A percentile compares a stretch with the other conserved stretches of the same genome.
Conservation (phyloP, 306 rosid genomes). For the Vigna mungo region DNA sequence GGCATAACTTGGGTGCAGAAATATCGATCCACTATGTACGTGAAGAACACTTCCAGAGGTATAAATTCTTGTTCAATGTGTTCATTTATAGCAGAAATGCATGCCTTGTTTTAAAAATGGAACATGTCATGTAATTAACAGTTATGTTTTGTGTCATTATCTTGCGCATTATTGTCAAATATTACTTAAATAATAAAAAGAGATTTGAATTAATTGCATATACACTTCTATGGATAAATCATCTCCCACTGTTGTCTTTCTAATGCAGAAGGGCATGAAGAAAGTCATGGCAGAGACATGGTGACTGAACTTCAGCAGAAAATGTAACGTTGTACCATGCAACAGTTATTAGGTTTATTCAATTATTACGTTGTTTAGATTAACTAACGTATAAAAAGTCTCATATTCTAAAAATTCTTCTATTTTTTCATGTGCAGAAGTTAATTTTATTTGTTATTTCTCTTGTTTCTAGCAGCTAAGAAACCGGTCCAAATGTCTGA, state of each 20-base stretch:
- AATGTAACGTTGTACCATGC: constrained; percentile 27
- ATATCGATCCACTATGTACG: constrained; percentile 9
- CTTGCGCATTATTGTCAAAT: too few relatives aligned
- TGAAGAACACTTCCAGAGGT: background rate
- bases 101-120: background rate
- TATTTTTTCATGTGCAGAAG: too few relatives aligned
- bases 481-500: too few relatives aligned
- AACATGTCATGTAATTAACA: background rate
- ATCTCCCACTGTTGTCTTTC: background rate
- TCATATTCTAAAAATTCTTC: too few relatives aligned
- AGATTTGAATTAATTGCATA: background rate
- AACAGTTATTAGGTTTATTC: background rate
- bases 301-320: constrained; percentile 19
- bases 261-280: background rate
- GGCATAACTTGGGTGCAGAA: constrained; percentile 18
- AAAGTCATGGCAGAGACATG: background rate
- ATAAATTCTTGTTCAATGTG: constrained; percentile 7
- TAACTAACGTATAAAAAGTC: too few relatives aligned
- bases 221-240: background rate
- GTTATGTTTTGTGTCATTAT: too few relatives aligned
- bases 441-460: too few relatives aligned
- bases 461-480: too few relatives aligned
- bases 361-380: too few relatives aligned
- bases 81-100: background rate
- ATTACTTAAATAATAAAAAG: too few relatives aligned